Percentiles rank a stretch among this genome's conserved stretches.
Conservation (phyloP, 1,284 basidiomycete genomes). For the Mycena sp. region DNA sequence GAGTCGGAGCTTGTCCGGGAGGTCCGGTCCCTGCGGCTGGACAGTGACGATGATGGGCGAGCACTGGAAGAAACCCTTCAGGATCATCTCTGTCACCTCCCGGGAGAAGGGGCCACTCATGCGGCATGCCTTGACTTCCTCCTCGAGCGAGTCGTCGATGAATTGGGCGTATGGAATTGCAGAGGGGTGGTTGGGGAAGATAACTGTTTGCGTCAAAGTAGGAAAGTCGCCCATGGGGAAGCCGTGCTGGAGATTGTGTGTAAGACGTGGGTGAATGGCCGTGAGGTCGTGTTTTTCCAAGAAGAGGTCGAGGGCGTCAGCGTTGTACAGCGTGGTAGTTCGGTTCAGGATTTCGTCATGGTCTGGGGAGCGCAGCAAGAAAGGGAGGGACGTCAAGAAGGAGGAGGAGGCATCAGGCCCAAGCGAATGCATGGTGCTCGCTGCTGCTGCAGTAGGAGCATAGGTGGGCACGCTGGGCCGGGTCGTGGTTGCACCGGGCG, state of each 20-base stretch:
- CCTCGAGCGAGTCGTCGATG: constrained; percentile 17
- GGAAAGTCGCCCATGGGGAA: neutral
- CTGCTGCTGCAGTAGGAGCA: constrained; percentile 32
- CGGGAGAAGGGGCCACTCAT: constrained; percentile 23
- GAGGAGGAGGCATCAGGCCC: constrained; percentile 7
- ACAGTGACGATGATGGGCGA: constrained; percentile 36
- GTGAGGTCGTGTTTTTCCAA: constrained; percentile 38
- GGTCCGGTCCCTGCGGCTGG: constrained; percentile 30
- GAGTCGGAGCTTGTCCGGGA: constrained; percentile 33
- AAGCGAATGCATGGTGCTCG: constrained; percentile 24
- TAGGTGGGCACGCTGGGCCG: constrained; percentile 11
- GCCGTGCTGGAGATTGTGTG: constrained; percentile 4
- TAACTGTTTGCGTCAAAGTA: neutral
- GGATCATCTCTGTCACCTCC: constrained; percentile 25
- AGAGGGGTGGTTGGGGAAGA: neutral
- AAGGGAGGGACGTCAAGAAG: too few relatives aligned
- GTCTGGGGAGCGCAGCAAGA: neutral
- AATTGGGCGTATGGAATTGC: neutral
- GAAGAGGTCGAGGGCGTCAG: constrained; percentile 30
- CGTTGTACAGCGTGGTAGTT: constrained; percentile 13
- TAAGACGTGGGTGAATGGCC: constrained; percentile 17
- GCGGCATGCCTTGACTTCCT: constrained; percentile 16
- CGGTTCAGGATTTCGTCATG: constrained; percentile 16
- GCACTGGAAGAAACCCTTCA: constrained; percentile 32
- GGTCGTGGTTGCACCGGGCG: neutral